Evolutionary conservation across 2,329 filamentous ascomycete species (phyloP), one percentile per base, ranked within the genome.

Genomic region (Xylaria sp.): DNA sequence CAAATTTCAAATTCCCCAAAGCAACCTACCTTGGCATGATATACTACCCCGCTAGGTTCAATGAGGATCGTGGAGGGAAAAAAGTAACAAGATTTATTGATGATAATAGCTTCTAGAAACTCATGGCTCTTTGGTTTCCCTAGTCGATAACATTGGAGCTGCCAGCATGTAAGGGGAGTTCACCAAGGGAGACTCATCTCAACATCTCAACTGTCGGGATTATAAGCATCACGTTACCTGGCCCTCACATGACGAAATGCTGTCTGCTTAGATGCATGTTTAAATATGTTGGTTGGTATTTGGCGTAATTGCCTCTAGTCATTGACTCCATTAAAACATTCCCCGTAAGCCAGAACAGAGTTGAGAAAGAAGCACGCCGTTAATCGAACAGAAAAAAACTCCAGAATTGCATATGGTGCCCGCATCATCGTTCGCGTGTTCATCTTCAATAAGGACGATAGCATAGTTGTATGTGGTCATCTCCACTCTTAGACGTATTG

Each of bases 401-500:
- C 70, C 66, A 68, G 34, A 70, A 73, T 72, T 73, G 72, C 70
- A 65, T 70, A 71, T 63, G 69, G 65, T 63, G 60, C 67, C 72
- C 67, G 56, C 69, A 71, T 66, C 54, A 58, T 72, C 66, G 65
- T 67, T 65, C 59, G 55, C 67, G 63, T 66, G 50, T 37, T 71
- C 58, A 50, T 64, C 65, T 39, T 63, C 51, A 60, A 31, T 66
- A 67, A 69, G 57, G 54, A 63, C 55, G 52, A 60, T 51, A 66
- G 44, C 34, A 69, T 58, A 58, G 51, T 51, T 62, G 62, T 59
- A 58, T 65, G 50, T 46, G 39, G 48, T 51, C 55, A 58, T 28
- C 28, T 37, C 15, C 46, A 13, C 37, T 50, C 56, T 67, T 91
- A 97, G 80, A 97, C 93, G 80, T 97, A 97, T 87, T 97, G 94